phyloP scores from a whole-genome alignment of 1,284 basidiomycete genomes.

The Fomitopsis palustris region DNA sequence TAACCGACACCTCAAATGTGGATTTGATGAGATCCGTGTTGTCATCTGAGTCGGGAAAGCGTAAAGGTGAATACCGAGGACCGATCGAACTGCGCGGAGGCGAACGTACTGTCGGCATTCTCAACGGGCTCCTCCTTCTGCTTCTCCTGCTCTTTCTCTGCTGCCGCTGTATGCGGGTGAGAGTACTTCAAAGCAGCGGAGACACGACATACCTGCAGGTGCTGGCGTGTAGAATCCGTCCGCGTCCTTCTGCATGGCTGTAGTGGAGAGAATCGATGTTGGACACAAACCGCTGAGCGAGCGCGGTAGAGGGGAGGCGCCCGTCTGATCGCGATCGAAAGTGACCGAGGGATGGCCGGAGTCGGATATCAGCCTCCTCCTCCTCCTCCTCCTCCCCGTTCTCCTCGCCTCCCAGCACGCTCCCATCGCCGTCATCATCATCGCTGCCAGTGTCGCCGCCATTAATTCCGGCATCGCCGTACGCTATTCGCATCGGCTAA shows the following conservation, averaged over 20 bases:
- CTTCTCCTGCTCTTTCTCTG: not conserved
- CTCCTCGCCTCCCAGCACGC: not conserved
- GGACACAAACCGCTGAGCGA: not conserved
- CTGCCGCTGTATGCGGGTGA: constrained; percentile 10
- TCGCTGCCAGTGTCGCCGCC: not conserved
- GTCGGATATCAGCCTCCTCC: not conserved
- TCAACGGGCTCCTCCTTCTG: constrained; percentile 5
- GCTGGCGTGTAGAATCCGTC: constrained; percentile 68
- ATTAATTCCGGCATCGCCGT: not conserved
- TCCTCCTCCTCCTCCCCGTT: not conserved
- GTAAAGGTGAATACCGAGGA: constrained; percentile 7
- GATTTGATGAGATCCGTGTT: constrained; percentile 63
- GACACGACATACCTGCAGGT: constrained; percentile 29
- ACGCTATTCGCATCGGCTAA: not conserved
- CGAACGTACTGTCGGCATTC: constrained; percentile 12
- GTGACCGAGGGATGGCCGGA: not conserved
- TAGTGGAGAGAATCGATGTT: constrained; percentile 1
- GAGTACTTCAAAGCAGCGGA: not conserved
- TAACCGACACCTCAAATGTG: constrained; percentile 70
- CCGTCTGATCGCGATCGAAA: not conserved
- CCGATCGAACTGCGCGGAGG: not conserved
- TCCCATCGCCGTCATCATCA: not conserved
- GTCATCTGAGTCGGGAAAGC: constrained; percentile 7
- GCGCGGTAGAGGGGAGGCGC: not conserved
- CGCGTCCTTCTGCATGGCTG: constrained; percentile 62